A percentile compares a stretch with the other conserved stretches of the same genome.
Evolutionary conservation across 352 stramenopile genomes (phyloP).

Genomic region (Phytopythium mirpurense): DNA sequence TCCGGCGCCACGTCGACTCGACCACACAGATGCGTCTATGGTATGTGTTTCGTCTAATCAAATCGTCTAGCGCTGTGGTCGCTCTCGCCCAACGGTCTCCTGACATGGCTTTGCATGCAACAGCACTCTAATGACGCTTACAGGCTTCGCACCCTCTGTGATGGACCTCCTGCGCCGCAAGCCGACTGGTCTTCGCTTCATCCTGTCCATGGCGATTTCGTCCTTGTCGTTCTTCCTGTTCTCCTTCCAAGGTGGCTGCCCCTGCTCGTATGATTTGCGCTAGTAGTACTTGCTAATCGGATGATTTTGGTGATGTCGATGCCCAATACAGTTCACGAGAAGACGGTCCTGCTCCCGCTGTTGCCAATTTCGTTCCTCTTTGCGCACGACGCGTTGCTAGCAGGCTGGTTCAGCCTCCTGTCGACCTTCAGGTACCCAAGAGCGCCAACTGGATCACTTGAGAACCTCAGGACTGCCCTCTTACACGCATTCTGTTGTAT

Average conservation of each 20-base stretch:
- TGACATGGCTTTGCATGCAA: neutral
- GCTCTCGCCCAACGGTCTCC: too few relatives aligned
- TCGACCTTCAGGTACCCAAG: constrained; percentile 73
- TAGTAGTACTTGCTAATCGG: too few relatives aligned
- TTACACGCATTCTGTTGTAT: neutral
- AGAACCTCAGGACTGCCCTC: neutral
- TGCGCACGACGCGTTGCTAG: constrained; percentile 44
- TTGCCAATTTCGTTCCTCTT: constrained; percentile 89
- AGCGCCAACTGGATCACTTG: neutral
- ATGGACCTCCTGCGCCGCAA: constrained; percentile 63
- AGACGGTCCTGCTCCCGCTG: constrained; percentile 93
- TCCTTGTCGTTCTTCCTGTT: constrained; percentile 95
- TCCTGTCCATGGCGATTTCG: constrained; percentile 81
- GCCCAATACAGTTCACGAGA: constrained; percentile 90
- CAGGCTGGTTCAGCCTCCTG: constrained; percentile 73
- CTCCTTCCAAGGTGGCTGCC: constrained; percentile 91
- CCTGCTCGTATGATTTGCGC: neutral
- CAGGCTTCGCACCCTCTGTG: constrained; percentile 85
- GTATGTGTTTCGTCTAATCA: constrained; percentile 15
- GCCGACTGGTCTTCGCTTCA: constrained; percentile 62
- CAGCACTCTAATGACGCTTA: constrained; percentile 73
- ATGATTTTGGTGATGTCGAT: too few relatives aligned
- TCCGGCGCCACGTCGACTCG: constrained; percentile 43
- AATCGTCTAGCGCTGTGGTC: neutral
- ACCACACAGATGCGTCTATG: constrained; percentile 69